A percentile compares a stretch with the other conserved stretches of the same genome.
phyloP scores from a whole-genome alignment of 2,329 filamentous ascomycete species.

The Aureobasidium subglaciale region DNA sequence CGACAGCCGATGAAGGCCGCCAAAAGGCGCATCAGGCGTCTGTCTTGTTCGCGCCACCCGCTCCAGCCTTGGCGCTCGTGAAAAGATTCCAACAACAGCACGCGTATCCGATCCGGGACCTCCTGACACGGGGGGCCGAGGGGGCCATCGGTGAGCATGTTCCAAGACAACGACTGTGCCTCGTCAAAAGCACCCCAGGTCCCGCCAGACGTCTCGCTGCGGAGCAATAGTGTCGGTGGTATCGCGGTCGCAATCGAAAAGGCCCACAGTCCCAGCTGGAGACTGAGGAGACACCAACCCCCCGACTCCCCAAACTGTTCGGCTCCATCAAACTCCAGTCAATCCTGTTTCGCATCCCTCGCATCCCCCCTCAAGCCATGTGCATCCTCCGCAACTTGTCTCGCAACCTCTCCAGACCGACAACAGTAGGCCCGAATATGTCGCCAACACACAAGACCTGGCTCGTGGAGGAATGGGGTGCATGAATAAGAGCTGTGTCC shows the following conservation, averaged over 20 bases:
- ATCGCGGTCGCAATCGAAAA: conserved; percentile 12
- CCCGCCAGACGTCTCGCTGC: conserved; percentile 6
- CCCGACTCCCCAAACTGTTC: conserved; percentile 1
- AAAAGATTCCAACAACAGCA: not conserved
- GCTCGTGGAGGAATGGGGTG: not conserved
- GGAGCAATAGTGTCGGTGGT: conserved; percentile 14
- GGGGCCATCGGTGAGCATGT: not conserved
- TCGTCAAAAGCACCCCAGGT: not conserved
- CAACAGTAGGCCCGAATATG: not conserved
- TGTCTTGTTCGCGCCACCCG: conserved; percentile 6
- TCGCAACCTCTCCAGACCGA: not conserved
- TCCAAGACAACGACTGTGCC: not conserved
- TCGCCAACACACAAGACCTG: not conserved
- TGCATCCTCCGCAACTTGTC: not conserved
- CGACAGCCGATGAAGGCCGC: not conserved
- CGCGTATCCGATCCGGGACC: not conserved
- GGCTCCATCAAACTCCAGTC: not conserved
- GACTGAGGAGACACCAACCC: conserved; percentile 3
- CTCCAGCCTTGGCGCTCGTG: not conserved
- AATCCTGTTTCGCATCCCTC: not conserved
- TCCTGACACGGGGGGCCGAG: not conserved
- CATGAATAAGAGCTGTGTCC: not conserved
- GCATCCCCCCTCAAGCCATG: not conserved
- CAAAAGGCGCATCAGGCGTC: conserved; percentile 8
- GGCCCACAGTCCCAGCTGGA: not conserved